A percentile compares a stretch with the other conserved stretches of the same genome.
phyloP scores from a whole-genome alignment of 345 rosid genomes.

The Populus alba region DNA sequence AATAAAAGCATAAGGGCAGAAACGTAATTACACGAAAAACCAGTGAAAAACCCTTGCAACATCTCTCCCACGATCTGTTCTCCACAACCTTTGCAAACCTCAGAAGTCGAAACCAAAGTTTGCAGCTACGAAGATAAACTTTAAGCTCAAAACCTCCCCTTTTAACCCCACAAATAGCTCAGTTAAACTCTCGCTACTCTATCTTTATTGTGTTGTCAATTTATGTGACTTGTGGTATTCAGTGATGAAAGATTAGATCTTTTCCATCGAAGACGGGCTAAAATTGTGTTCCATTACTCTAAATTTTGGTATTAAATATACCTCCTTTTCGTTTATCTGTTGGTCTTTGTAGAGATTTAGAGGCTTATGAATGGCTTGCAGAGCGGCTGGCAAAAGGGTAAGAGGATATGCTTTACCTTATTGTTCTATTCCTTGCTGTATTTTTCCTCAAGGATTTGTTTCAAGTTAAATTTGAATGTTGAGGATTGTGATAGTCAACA shows the following conservation, averaged over 20 bases:
- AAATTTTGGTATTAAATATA: neutral
- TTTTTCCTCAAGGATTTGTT: neutral
- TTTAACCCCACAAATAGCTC: neutral
- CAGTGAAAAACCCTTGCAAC: neutral
- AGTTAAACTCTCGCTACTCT: neutral
- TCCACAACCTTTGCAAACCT: too few relatives aligned
- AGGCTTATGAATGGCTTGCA: conserved; percentile 57
- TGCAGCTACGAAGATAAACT: neutral
- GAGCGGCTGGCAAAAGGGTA: conserved; percentile 45
- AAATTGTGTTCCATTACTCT: too few relatives aligned
- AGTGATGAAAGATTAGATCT: too few relatives aligned
- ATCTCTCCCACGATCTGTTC: neutral
- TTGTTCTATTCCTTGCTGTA: neutral
- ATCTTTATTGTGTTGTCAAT: too few relatives aligned
- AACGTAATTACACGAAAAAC: neutral
- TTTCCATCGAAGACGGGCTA: too few relatives aligned
- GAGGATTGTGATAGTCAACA: neutral
- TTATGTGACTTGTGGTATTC: too few relatives aligned
- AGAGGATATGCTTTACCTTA: neutral
- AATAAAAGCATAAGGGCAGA: neutral
- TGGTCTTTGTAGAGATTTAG: neutral
- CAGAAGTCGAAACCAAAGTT: too few relatives aligned
- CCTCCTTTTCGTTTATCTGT: neutral
- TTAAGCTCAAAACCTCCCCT: neutral
- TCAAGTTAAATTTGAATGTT: neutral